A percentile compares a stretch with the other conserved stretches of the same genome.
phyloP scores from a whole-genome alignment of 345 rosid genomes.

The Ceriops zippeliana region DNA sequence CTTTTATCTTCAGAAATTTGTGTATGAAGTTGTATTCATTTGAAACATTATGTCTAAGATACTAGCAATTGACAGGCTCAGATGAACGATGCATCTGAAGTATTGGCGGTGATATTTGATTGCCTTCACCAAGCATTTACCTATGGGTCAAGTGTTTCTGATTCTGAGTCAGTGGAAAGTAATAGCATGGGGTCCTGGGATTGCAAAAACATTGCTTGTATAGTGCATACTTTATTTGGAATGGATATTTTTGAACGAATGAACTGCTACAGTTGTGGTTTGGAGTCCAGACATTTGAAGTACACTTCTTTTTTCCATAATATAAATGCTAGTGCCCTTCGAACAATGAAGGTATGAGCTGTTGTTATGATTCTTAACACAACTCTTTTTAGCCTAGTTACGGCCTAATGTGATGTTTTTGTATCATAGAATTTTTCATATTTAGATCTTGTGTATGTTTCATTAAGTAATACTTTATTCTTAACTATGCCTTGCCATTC shows the following conservation, averaged over 20 bases:
- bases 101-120: slow-evolving; percentile 74
- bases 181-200: slow-evolving; percentile 70
- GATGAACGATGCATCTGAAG: slow-evolving; percentile 99
- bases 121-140: slow-evolving; percentile 91
- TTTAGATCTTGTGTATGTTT: not conserved
- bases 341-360: slow-evolving; percentile 73
- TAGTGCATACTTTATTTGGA: slow-evolving; percentile 88
- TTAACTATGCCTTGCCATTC: not conserved
- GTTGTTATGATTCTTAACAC: slow-evolving; percentile 1
- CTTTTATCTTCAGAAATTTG: slow-evolving; percentile 5
- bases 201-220: slow-evolving; percentile 60
- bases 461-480: not conserved
- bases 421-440: too few relatives aligned
- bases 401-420: not conserved
- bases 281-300: slow-evolving; percentile 83
- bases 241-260: slow-evolving; percentile 77
- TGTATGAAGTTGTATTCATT: not conserved
- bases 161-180: slow-evolving; percentile 59
- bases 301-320: slow-evolving; percentile 92
- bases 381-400: not conserved
- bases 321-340: slow-evolving; percentile 87
- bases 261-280: slow-evolving; percentile 74
- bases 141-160: slow-evolving; percentile 48
- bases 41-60: slow-evolving; percentile 15
- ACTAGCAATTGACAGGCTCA: slow-evolving; percentile 60